Evolutionary conservation across 2,329 filamentous ascomycete species (phyloP), one percentile per base, ranked within the genome.

Genomic region (Fusarium austroafricanum): DNA sequence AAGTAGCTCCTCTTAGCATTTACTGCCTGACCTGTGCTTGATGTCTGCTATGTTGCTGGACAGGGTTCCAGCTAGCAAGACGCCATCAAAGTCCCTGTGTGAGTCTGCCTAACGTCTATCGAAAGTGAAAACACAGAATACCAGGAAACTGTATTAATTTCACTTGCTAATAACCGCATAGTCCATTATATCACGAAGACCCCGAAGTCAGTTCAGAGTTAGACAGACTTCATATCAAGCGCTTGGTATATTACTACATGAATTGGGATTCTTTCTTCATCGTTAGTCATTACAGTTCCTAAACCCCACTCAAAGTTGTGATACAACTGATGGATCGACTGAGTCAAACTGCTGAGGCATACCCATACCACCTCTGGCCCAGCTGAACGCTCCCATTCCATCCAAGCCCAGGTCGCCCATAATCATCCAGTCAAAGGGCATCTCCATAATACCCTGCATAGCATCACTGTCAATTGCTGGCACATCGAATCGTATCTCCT

Each of bases 381-480:
- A 74, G 10, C 57, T 52, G 31, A 72, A 57, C 3, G 61, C 67
- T 7, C 62, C 62, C 56, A 74, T 64, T 6, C 57, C 55, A 47
- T 74, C 72, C 62, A 73, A 68, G 6, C 63, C 71, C 4, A 73
- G 40, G 11, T 71, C 68, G 2, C 60, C 65, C 57, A 64, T 64
- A 2, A 46, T 40, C 61, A 74, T 67, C 72, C 72, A 74, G 60
- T 74, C 71, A 20, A 74, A 62, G 5, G 65, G 59, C 63, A 74
- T 71, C 12, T 74, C 72, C 55, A 72, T 56, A 6, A 74, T 61
- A 3, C 65, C 67, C 37, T 73, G 68, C 68, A 74, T 73, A 3
- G 39, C 51, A 29, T 69, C 65, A 4, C 18, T 43, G 14, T 63
- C 57, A 8, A 67, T 38, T 3, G 40, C 35, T 12, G 65, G 49